These are phyloP conservation scores for Eleusine indica DNA, from an alignment of 176 grass and related monocot genomes.

Conservation along the genomic window DNA sequence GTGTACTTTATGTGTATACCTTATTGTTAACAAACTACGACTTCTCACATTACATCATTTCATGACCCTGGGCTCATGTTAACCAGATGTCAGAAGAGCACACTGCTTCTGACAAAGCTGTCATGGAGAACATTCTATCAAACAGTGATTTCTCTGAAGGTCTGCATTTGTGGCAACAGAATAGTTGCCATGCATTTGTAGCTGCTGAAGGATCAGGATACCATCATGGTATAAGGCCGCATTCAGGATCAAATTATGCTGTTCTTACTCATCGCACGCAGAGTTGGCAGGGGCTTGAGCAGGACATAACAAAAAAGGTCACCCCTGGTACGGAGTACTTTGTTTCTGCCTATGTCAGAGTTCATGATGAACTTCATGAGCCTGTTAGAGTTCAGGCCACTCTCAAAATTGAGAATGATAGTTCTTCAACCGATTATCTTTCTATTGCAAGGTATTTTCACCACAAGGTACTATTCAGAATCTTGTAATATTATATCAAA, in stretches of 20 bases:
- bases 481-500: slow-evolving; percentile 30
- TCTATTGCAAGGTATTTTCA: slow-evolving; percentile 65
- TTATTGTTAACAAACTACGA: neutral
- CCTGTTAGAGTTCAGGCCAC: slow-evolving; percentile 61
- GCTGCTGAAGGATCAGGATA: slow-evolving; percentile 65
- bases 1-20: neutral
- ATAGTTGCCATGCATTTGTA: slow-evolving; percentile 74
- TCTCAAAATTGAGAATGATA: slow-evolving; percentile 67
- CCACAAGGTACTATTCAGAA: slow-evolving; percentile 12
- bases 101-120: slow-evolving; percentile 31
- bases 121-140: slow-evolving; percentile 75
- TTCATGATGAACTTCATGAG: slow-evolving; percentile 61
- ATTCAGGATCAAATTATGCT: slow-evolving; percentile 75
- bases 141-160: slow-evolving; percentile 90
- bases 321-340: slow-evolving; percentile 62
- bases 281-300: slow-evolving; percentile 91
- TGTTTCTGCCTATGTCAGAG: slow-evolving; percentile 64
- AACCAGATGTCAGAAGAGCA: slow-evolving; percentile 49
- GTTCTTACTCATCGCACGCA: slow-evolving; percentile 74
- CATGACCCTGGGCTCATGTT: neutral
- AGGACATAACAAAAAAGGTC: slow-evolving; percentile 75
- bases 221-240: slow-evolving; percentile 68
- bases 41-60: neutral
- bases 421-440: slow-evolving; percentile 58
- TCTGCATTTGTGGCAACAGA: slow-evolving; percentile 68